Conservation (phyloP, 1,139 yeast species). For the Debaryomyces subglobosus region DNA sequence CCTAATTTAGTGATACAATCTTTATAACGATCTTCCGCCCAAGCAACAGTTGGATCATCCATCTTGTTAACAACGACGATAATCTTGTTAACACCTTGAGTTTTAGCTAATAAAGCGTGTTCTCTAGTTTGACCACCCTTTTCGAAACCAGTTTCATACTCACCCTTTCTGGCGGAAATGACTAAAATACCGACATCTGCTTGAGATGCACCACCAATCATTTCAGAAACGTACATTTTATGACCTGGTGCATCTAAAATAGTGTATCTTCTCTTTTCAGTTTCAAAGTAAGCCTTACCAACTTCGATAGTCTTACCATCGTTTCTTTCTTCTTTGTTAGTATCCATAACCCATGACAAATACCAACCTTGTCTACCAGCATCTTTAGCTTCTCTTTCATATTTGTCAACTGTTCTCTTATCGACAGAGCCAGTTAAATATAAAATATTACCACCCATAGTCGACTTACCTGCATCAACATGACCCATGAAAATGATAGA, state of each 20-base stretch:
- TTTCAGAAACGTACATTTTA: conserved; percentile 96
- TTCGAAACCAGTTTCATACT: conserved; percentile 98
- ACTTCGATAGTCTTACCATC: conserved; percentile 99
- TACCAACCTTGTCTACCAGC: conserved; percentile 99
- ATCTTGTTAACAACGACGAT: conserved; percentile 95
- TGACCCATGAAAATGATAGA: conserved; percentile 99
- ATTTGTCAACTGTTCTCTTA: conserved; percentile 98
- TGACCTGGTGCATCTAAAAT: conserved; percentile 99
- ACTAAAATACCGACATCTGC: conserved; percentile 98
- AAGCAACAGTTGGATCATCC: conserved; percentile 96
- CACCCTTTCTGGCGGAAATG: conserved; percentile 98
- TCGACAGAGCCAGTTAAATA: conserved; percentile 96
- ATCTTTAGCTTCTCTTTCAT: conserved; percentile 97
- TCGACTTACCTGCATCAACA: conserved; percentile 98
- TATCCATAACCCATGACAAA: conserved; percentile 98
- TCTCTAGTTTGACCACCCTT: conserved; percentile 99
- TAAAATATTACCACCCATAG: conserved; percentile 97
- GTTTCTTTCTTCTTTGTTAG: conserved; percentile 96
- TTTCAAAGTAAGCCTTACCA: conserved; percentile 96
- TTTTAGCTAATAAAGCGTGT: conserved; percentile 96
- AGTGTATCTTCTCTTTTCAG: conserved; percentile 96
- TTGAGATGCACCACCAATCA: conserved; percentile 99
- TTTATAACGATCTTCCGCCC: conserved; percentile 96
- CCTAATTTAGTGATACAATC: conserved; percentile 89
- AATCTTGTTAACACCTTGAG: conserved; percentile 94